These are phyloP conservation scores for Mallotus repandus DNA, from an alignment of 441 rosid species.

Conservation along the genomic window DNA sequence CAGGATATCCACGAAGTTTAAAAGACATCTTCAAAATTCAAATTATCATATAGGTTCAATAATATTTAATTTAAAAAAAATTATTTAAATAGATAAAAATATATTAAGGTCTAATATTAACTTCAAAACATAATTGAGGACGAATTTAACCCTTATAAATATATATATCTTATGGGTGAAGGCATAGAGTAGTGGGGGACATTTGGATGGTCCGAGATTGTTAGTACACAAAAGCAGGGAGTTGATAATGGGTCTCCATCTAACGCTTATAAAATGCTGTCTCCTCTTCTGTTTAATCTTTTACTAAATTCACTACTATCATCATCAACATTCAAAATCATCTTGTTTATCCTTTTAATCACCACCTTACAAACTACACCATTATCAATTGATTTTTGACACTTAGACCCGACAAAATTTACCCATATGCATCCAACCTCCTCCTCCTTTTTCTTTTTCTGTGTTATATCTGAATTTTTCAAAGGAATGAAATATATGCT, in stretches of 20 bases:
- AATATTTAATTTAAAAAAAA: too few species aligned
- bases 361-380: not conserved
- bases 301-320: constrained; percentile 1
- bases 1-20: too few species aligned
- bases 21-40: too few species aligned
- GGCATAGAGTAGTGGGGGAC: constrained; percentile 7
- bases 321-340: not conserved
- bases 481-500: too few species aligned
- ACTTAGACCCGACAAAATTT: constrained; percentile 2
- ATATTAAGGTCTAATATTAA: too few species aligned
- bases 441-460: too few species aligned
- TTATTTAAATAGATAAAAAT: too few species aligned
- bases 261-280: not conserved
- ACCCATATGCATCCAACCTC: not conserved
- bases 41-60: too few species aligned
- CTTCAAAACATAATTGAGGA: too few species aligned
- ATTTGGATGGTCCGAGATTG: constrained; percentile 23
- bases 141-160: too few species aligned
- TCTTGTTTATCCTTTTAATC: constrained; percentile 5
- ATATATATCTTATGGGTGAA: constrained; percentile 6
- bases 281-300: constrained; percentile 1
- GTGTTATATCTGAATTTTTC: too few species aligned
- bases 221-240: constrained; percentile 10
- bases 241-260: constrained; percentile 20
- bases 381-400: constrained; percentile 3